Evolutionary conservation across 305 asterid species (phyloP).

Genomic region (Ilex paraguariensis): DNA sequence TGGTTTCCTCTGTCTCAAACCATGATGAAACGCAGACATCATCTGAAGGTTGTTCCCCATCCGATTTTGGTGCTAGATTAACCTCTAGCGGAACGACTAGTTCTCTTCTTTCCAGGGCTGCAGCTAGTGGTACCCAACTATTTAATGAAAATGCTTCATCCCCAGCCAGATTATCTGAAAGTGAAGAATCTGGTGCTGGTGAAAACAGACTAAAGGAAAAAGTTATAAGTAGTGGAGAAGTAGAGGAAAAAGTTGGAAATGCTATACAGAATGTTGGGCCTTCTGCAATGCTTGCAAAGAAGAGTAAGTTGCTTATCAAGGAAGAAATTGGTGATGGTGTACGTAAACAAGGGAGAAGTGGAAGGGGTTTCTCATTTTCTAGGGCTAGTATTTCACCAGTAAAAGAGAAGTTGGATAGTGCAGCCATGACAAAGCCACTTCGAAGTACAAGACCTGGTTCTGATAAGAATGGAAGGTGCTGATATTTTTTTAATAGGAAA

Average conservation of each 20-base stretch:
- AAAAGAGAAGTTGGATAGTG: conserved; percentile 66
- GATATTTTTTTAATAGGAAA: conserved; percentile 13
- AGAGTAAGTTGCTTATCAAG: conserved; percentile 56
- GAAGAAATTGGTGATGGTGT: conserved; percentile 80
- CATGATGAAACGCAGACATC: conserved; percentile 72
- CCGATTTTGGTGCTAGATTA: conserved; percentile 70
- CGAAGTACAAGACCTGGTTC: conserved; percentile 61
- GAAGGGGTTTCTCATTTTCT: conserved; percentile 73
- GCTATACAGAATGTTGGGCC: conserved; percentile 52
- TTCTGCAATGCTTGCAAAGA: conserved; percentile 45
- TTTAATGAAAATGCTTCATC: conserved; percentile 60
- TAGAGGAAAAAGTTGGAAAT: conserved; percentile 53
- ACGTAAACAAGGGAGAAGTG: conserved; percentile 90
- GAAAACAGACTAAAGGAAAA: conserved; percentile 65
- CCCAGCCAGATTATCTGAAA: conserved; percentile 79
- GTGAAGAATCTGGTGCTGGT: conserved; percentile 93
- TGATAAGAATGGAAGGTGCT: conserved; percentile 88
- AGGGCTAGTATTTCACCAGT: conserved; percentile 82
- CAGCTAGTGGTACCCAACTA: conserved; percentile 35
- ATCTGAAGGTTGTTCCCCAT: conserved; percentile 78
- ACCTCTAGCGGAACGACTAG: conserved; percentile 48
- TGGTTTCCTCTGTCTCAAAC: conserved; percentile 73
- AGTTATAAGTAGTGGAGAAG: conserved; percentile 42
- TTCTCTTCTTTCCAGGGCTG: conserved; percentile 52
- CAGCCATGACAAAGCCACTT: conserved; percentile 58